phyloP scores from a whole-genome alignment of 805 yeast genomes.

The Grigorovia transvaalensis region DNA sequence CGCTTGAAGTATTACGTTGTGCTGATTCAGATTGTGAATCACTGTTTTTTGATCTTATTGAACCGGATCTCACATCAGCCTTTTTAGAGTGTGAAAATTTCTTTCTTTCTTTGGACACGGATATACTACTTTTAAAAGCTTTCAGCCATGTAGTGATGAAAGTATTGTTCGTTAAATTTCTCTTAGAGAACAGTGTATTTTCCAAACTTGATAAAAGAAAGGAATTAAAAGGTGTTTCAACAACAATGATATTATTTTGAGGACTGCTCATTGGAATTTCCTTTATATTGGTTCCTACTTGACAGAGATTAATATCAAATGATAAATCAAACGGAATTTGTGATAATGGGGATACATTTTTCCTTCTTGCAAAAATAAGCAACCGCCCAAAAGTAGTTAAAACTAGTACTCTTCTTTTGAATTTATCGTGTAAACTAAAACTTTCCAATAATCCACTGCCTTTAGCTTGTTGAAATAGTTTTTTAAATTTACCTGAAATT shows the following conservation, averaged over 20 bases:
- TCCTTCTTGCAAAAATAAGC: constrained; percentile 38
- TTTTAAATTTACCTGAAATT: constrained; percentile 20
- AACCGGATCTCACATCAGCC: not conserved
- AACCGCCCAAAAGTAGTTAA: constrained; percentile 57
- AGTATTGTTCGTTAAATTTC: constrained; percentile 33
- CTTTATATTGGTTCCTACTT: constrained; percentile 44
- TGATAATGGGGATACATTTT: constrained; percentile 24
- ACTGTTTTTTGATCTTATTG: not conserved
- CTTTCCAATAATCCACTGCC: constrained; percentile 11
- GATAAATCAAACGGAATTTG: constrained; percentile 35
- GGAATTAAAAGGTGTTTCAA: constrained; percentile 44
- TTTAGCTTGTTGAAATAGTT: constrained; percentile 22
- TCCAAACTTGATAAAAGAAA: constrained; percentile 27
- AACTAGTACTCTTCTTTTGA: constrained; percentile 40
- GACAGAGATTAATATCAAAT: constrained; percentile 45
- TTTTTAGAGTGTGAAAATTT: not conserved
- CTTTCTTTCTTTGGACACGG: constrained; percentile 35
- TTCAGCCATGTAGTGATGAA: constrained; percentile 41
- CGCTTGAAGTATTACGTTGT: not conserved
- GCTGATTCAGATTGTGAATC: not conserved
- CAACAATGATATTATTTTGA: constrained; percentile 36
- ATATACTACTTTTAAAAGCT: constrained; percentile 39
- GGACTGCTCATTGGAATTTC: constrained; percentile 43
- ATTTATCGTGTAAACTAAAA: constrained; percentile 6
- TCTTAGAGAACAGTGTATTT: constrained; percentile 39